These are phyloP conservation scores for Fragilaria radians DNA, from an alignment of 108 stramenopile species.

Conservation along the genomic window DNA sequence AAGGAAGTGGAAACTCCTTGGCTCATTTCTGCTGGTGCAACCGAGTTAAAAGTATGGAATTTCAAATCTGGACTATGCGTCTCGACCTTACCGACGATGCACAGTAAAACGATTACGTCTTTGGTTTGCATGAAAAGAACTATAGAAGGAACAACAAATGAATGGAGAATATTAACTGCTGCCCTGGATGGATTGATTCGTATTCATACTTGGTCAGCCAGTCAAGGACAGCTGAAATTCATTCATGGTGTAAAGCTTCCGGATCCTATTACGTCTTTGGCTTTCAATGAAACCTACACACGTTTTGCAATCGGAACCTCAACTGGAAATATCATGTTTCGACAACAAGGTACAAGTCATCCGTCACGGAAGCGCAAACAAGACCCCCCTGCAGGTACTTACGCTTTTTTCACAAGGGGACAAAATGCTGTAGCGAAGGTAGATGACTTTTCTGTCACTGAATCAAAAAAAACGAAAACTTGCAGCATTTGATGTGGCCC, in stretches of 20 bases:
- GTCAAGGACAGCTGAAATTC: constrained; percentile 40
- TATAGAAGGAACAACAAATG: constrained; percentile 18
- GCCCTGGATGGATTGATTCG: constrained; percentile 70
- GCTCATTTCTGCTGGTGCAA: constrained; percentile 71
- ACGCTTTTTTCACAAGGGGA: constrained; percentile 72
- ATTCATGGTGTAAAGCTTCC: constrained; percentile 56
- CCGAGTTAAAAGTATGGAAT: constrained; percentile 79
- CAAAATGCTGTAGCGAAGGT: constrained; percentile 51
- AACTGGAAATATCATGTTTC: constrained; percentile 51
- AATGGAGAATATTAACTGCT: constrained; percentile 51
- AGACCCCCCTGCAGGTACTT: constrained; percentile 69
- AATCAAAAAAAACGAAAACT: constrained; percentile 60
- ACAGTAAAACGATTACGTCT: constrained; percentile 81
- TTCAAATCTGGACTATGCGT: constrained; percentile 51
- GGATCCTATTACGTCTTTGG: constrained; percentile 55
- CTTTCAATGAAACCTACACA: constrained; percentile 36
- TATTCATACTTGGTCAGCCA: constrained; percentile 54
- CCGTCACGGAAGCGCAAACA: constrained; percentile 32
- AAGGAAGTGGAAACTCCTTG: constrained; percentile 38
- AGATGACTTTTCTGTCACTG: constrained; percentile 48
- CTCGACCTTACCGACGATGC: constrained; percentile 47
- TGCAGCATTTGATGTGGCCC: constrained; percentile 55
- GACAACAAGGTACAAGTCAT: constrained; percentile 40
- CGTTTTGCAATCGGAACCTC: constrained; percentile 71
- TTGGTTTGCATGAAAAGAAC: constrained; percentile 25